A percentile compares a stretch with the other conserved stretches of the same genome.
These are phyloP conservation scores for Zymoseptoria ardabiliae DNA, from an alignment of 2,329 filamentous ascomycete species.

Conservation along the genomic window DNA sequence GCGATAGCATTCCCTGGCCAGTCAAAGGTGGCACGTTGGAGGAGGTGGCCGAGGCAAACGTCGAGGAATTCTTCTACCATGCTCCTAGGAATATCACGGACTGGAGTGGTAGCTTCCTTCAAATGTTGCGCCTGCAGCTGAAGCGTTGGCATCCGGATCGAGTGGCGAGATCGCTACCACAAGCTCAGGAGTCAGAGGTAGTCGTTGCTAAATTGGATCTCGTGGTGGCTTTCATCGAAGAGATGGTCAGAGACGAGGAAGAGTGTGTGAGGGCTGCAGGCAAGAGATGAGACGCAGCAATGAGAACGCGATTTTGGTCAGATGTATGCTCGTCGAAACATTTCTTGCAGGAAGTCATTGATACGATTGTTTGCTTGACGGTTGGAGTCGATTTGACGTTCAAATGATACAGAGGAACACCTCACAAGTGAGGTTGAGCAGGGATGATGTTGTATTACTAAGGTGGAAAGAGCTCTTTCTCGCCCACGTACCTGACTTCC, in stretches of 20 bases:
- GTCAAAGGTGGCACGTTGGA: conserved; percentile 4
- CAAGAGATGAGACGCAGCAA: too few species aligned
- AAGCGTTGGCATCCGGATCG: conserved; percentile 2
- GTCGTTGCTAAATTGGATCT: background rate
- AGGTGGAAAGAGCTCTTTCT: too few species aligned
- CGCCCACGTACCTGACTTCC: too few species aligned
- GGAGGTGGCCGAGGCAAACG: conserved; percentile 2
- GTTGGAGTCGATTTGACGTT: too few species aligned
- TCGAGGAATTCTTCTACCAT: conserved; percentile 3
- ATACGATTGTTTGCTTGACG: too few species aligned
- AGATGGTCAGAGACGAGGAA: background rate
- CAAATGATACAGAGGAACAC: too few species aligned
- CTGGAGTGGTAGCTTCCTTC: background rate
- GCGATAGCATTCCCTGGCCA: conserved; percentile 5
- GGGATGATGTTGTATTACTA: too few species aligned
- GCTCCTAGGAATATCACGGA: background rate
- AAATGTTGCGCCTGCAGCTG: conserved; percentile 1
- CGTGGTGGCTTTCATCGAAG: background rate
- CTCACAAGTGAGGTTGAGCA: too few species aligned
- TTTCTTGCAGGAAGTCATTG: too few species aligned
- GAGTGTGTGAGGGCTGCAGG: background rate
- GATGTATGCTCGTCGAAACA: too few species aligned
- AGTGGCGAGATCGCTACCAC: background rate
- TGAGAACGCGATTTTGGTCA: too few species aligned
- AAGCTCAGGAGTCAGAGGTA: background rate